These are phyloP conservation scores for Phytopythium sindhum DNA, from an alignment of 352 stramenopile genomes.

Conservation along the genomic window DNA sequence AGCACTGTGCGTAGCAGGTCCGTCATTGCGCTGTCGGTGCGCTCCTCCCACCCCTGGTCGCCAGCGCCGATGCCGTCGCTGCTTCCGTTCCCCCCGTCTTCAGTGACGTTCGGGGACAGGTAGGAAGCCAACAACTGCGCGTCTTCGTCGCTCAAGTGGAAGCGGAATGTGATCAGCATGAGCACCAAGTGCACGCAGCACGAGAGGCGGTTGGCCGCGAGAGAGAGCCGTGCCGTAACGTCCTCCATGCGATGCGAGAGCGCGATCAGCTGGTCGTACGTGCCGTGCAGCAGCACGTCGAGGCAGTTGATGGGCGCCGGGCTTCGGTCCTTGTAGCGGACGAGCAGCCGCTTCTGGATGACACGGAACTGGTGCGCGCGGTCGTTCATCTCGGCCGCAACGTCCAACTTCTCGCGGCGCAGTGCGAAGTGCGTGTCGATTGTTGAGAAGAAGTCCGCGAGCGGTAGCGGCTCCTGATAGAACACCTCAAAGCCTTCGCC, in stretches of 20 bases:
- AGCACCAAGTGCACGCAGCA: conserved; percentile 78
- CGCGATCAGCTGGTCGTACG: conserved; percentile 78
- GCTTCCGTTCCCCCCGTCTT: conserved; percentile 30
- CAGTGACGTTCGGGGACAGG: conserved; percentile 59
- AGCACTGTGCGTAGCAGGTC: conserved; percentile 81
- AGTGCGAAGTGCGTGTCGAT: conserved; percentile 86
- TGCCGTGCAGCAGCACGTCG: conserved; percentile 83
- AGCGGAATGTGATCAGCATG: conserved; percentile 82
- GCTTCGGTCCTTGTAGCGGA: conserved; percentile 89
- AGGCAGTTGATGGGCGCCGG: conserved; percentile 74
- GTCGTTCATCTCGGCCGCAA: conserved; percentile 76
- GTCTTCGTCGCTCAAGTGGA: conserved; percentile 66
- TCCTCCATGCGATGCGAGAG: conserved; percentile 72
- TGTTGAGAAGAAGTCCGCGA: conserved; percentile 83
- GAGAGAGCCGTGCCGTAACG: conserved; percentile 45
- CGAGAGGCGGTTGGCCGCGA: conserved; percentile 57
- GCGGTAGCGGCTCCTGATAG: conserved; percentile 80
- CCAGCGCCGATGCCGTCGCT: conserved; percentile 23
- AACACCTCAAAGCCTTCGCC: conserved; percentile 49
- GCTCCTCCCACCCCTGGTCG: conserved; percentile 88
- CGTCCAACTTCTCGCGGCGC: conserved; percentile 58
- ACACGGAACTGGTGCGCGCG: conserved; percentile 85
- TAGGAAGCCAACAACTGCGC: conserved; percentile 55
- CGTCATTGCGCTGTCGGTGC: conserved; percentile 77
- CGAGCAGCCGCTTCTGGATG: conserved; percentile 88